A percentile compares a stretch with the other conserved stretches of the same genome.
These are phyloP conservation scores for Barnettozyma sucrosica DNA, from an alignment of 805 yeast species.

Conservation along the genomic window DNA sequence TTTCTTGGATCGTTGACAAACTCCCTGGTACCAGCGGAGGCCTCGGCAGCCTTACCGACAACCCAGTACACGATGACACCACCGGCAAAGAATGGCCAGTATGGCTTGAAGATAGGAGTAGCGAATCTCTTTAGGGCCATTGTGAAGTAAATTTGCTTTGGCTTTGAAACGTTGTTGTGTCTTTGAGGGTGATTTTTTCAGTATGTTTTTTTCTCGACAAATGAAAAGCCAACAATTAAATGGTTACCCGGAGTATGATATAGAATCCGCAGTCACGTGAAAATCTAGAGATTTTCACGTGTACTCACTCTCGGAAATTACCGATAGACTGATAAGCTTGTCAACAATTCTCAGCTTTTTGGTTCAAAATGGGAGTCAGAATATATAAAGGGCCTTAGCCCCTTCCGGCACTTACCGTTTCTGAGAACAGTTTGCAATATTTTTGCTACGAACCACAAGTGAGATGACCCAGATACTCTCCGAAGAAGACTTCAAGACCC, in stretches of 20 bases:
- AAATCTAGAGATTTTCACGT: not conserved
- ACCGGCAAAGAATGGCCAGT: slow-evolving; percentile 88
- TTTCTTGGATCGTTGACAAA: slow-evolving; percentile 94
- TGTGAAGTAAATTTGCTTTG: slow-evolving; percentile 7
- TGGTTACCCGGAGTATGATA: not conserved
- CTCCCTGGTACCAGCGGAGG: slow-evolving; percentile 68
- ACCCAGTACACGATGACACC: slow-evolving; percentile 71
- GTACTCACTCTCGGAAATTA: not conserved
- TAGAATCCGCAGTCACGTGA: not conserved
- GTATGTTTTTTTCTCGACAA: slow-evolving; percentile 1
- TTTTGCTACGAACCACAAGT: not conserved
- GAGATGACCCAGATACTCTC: slow-evolving; percentile 8
- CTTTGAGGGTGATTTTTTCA: slow-evolving; percentile 1
- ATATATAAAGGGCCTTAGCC: not conserved
- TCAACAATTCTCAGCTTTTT: not conserved
- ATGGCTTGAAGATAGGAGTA: slow-evolving; percentile 50
- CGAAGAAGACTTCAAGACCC: slow-evolving; percentile 21
- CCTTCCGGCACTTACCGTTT: not conserved
- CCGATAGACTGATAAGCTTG: slow-evolving; percentile 1
- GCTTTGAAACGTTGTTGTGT: not conserved
- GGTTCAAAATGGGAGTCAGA: not conserved
- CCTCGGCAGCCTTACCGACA: slow-evolving; percentile 61
- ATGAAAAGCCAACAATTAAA: slow-evolving; percentile 1
- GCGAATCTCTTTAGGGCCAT: slow-evolving; percentile 37
- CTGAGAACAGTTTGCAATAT: not conserved